Evolutionary conservation across 306 rosid species (phyloP).

Genomic region (Oemleria cerasiformis): DNA sequence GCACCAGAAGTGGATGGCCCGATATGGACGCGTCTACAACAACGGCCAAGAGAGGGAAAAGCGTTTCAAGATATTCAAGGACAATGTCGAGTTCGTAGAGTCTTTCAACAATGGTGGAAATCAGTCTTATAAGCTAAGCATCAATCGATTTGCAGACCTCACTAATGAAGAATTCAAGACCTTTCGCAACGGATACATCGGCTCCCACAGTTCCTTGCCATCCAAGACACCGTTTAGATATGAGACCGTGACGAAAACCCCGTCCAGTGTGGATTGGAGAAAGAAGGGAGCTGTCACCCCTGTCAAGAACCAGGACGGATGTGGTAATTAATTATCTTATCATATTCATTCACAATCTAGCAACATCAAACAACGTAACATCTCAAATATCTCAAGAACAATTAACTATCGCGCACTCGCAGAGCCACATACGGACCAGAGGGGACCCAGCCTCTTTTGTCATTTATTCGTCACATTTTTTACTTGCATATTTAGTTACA

Average conservation of each 20-base stretch:
- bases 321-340: constrained; percentile 18
- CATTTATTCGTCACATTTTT: too few relatives aligned
- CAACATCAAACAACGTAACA: too few relatives aligned
- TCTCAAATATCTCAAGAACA: too few relatives aligned
- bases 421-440: too few relatives aligned
- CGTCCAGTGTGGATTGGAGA: constrained; percentile 36
- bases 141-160: constrained; percentile 36
- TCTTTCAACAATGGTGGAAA: constrained; percentile 32
- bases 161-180: constrained; percentile 41
- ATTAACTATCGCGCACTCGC: too few relatives aligned
- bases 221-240: constrained; percentile 13
- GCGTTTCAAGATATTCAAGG: constrained; percentile 31
- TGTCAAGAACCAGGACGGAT: constrained; percentile 29
- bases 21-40: background rate
- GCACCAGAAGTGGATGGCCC: constrained; percentile 36
- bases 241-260: constrained; percentile 9
- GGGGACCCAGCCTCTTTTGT: too few relatives aligned
- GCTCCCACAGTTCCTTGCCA: background rate
- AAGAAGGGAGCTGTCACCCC: constrained; percentile 33
- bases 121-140: constrained; percentile 30
- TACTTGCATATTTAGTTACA: too few relatives aligned
- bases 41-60: constrained; percentile 29
- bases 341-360: too few relatives aligned
- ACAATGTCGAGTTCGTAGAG: constrained; percentile 35
- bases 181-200: constrained; percentile 28